Evolutionary conservation across 1,284 basidiomycete genomes (phyloP).

Genomic region (Testicularia cyperi): DNA sequence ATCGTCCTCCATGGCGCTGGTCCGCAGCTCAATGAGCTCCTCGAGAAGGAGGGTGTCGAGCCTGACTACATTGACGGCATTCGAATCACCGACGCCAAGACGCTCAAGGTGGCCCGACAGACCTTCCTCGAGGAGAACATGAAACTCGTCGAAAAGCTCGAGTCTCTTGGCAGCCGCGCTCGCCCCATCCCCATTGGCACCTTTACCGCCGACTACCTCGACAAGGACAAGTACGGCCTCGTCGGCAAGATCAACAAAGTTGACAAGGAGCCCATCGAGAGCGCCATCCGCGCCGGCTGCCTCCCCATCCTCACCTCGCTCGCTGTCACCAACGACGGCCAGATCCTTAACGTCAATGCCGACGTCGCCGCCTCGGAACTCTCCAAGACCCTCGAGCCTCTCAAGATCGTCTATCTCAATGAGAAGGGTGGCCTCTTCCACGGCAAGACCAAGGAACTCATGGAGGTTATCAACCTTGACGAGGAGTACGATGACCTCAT

Average conservation of each 20-base stretch:
- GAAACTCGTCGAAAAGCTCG: constrained; percentile 59
- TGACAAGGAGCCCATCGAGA: constrained; percentile 60
- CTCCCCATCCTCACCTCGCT: constrained; percentile 59
- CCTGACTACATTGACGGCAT: constrained; percentile 60
- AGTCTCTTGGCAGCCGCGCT: constrained; percentile 57
- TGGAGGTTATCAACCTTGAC: constrained; percentile 95
- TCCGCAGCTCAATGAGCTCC: constrained; percentile 60
- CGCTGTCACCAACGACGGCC: constrained; percentile 57
- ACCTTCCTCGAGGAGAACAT: constrained; percentile 60
- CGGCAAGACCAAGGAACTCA: constrained; percentile 69
- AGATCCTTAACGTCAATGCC: constrained; percentile 60
- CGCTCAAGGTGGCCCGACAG: constrained; percentile 57
- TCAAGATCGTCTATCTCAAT: constrained; percentile 96
- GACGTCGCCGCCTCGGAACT: constrained; percentile 59
- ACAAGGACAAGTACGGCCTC: constrained; percentile 60
- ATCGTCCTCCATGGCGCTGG: constrained; percentile 59
- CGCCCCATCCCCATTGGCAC: constrained; percentile 59
- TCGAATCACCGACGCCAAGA: constrained; percentile 59
- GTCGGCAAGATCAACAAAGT: constrained; percentile 59
- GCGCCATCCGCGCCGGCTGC: constrained; percentile 59
- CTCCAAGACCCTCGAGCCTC: constrained; percentile 59
- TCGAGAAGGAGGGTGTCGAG: constrained; percentile 58
- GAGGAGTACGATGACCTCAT: constrained; percentile 97
- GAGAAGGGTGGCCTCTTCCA: constrained; percentile 98
- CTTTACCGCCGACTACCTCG: constrained; percentile 57